phyloP scores from a whole-genome alignment of 1,284 basidiomycete species.

The Tilletiaria anomala region DNA sequence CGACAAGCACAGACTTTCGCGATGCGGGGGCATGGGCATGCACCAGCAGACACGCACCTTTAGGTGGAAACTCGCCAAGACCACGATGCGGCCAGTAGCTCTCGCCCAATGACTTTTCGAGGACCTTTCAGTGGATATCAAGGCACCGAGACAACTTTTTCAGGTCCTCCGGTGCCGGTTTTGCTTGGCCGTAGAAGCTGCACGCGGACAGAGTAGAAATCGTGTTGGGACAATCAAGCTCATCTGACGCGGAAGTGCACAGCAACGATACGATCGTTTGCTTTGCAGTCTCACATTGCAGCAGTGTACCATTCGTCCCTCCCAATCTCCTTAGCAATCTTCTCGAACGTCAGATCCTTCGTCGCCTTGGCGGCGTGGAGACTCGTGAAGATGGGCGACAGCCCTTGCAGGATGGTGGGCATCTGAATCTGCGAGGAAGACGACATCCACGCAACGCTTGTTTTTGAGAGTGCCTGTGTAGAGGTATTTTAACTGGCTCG shows the following conservation, averaged over 20 bases:
- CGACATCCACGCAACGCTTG: too few species aligned
- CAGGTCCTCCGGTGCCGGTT: constrained; percentile 19
- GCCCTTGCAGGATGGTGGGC: neutral
- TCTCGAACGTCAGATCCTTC: constrained; percentile 17
- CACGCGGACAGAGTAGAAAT: neutral
- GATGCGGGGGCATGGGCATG: too few species aligned
- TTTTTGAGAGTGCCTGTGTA: too few species aligned
- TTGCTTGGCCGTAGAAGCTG: constrained; percentile 32
- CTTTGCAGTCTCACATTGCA: constrained; percentile 6
- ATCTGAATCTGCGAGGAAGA: too few species aligned
- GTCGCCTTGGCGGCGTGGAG: constrained; percentile 22
- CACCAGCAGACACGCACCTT: constrained; percentile 12
- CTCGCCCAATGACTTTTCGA: constrained; percentile 16
- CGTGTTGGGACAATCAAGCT: neutral
- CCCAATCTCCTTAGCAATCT: constrained; percentile 17
- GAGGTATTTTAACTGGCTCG: too few species aligned
- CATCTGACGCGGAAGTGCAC: neutral
- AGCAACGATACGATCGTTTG: neutral
- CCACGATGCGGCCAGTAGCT: constrained; percentile 24
- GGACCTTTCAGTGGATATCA: constrained; percentile 9
- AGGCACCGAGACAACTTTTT: constrained; percentile 13
- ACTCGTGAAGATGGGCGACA: neutral
- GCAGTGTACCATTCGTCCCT: constrained; percentile 28
- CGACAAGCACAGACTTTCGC: too few species aligned
- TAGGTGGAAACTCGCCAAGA: constrained; percentile 21